Evolutionary conservation across 139 green algal genomes (phyloP).

Genomic region (Trebouxia sp.): DNA sequence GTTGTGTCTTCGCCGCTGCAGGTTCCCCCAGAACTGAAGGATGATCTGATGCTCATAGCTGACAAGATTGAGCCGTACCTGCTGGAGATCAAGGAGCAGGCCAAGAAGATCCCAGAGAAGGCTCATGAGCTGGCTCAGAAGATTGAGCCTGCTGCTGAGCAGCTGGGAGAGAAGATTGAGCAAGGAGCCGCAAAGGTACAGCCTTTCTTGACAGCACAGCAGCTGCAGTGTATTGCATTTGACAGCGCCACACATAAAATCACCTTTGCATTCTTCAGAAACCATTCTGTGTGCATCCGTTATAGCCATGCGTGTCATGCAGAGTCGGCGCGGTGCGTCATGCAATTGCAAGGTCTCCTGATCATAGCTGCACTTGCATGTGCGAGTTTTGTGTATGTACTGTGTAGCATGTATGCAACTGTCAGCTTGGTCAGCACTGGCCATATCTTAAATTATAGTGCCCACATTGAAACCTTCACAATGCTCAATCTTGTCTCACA

Average conservation of each 20-base stretch:
- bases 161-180: constrained; percentile 28
- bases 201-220: too few species aligned
- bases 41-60: constrained; percentile 28
- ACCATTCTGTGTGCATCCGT: background rate
- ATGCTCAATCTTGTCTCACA: too few species aligned
- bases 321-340: background rate
- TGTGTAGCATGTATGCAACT: too few species aligned
- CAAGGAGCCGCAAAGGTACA: constrained; percentile 3
- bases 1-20: background rate
- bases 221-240: background rate
- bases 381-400: background rate
- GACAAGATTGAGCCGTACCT: constrained; percentile 28
- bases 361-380: too few species aligned
- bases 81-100: constrained; percentile 4
- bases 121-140: constrained; percentile 10
- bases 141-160: constrained; percentile 29
- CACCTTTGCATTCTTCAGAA: background rate
- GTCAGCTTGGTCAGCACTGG: too few species aligned
- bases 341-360: background rate
- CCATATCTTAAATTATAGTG: too few species aligned
- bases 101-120: constrained; percentile 22
- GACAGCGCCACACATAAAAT: too few species aligned
- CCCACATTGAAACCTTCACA: too few species aligned
- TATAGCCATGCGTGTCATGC: background rate
- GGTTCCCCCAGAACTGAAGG: constrained; percentile 29